phyloP scores from a whole-genome alignment of 441 rosid species.

The Eruca vesicaria region DNA sequence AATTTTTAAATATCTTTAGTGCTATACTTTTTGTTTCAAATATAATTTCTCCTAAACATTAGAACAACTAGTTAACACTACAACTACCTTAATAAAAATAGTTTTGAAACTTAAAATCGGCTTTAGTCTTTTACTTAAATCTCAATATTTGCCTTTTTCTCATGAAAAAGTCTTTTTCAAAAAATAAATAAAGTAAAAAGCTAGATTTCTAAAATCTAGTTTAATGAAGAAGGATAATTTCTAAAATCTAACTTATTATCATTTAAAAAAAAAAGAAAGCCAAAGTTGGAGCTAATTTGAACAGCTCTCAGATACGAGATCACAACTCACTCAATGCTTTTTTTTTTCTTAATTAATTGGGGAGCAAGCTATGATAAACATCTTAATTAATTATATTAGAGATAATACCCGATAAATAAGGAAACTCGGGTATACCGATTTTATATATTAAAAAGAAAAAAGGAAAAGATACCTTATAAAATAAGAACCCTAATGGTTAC shows the following conservation, averaged over 20 bases:
- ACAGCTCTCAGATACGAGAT: slow-evolving; percentile 13
- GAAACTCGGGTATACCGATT: slow-evolving; percentile 5
- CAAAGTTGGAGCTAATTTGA: slow-evolving; percentile 2
- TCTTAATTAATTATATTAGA: neutral
- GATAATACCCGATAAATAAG: slow-evolving; percentile 6
- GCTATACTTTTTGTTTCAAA: neutral
- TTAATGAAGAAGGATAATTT: neutral
- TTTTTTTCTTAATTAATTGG: slow-evolving; percentile 17
- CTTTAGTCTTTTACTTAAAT: neutral
- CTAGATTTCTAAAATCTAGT: neutral
- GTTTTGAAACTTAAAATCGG: neutral
- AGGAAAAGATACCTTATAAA: neutral
- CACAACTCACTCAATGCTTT: neutral
- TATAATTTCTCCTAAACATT: neutral
- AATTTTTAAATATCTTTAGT: slow-evolving; percentile 27
- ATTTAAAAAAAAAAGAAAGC: neutral
- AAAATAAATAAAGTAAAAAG: neutral
- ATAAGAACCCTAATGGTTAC: slow-evolving; percentile 20
- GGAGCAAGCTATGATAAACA: slow-evolving; percentile 7
- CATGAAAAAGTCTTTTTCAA: neutral
- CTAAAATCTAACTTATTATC: neutral
- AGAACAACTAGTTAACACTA: too few species aligned
- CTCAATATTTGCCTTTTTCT: neutral
- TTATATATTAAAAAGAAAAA: neutral
- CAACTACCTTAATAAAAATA: neutral